phyloP scores from a whole-genome alignment of 345 rosid species.

The Lepidium didymum region DNA sequence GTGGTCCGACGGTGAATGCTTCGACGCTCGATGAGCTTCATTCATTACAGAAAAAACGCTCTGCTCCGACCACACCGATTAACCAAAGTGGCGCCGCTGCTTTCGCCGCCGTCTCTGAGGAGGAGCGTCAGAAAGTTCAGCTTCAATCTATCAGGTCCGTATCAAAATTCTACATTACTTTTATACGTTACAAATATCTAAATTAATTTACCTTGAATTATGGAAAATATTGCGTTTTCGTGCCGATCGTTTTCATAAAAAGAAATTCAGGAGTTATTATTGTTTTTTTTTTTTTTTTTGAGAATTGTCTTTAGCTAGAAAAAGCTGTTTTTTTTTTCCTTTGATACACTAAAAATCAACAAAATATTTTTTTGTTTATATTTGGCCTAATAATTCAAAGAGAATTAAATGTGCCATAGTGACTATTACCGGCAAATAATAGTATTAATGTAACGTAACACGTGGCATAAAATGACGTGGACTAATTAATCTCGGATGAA shows the following conservation, averaged over 20 bases:
- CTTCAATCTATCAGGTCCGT: conserved; percentile 87
- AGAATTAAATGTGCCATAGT: not conserved
- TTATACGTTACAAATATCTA: too few relatives aligned
- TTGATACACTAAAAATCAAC: too few relatives aligned
- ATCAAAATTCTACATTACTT: not conserved
- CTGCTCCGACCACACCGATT: conserved; percentile 75
- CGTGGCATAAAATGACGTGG: not conserved
- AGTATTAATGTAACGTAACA: not conserved
- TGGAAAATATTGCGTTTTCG: conserved; percentile 6
- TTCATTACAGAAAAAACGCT: conserved; percentile 79
- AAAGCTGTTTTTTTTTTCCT: not conserved
- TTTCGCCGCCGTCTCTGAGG: conserved; percentile 43
- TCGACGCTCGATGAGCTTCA: conserved; percentile 94
- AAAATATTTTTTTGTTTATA: not conserved
- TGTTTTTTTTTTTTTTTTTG: not conserved
- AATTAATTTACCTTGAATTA: not conserved
- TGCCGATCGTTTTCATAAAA: conserved; percentile 3
- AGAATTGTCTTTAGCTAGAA: not conserved
- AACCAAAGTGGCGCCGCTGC: conserved; percentile 34
- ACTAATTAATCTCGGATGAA: not conserved
- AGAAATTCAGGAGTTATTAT: not conserved
- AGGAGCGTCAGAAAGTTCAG: conserved; percentile 77
- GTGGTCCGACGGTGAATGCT: conserved; percentile 63
- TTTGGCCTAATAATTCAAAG: not conserved
- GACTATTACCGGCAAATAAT: not conserved